Evolutionary conservation across 2,329 filamentous ascomycete genomes (phyloP).

Genomic region (Drechslerella stenobrocha): DNA sequence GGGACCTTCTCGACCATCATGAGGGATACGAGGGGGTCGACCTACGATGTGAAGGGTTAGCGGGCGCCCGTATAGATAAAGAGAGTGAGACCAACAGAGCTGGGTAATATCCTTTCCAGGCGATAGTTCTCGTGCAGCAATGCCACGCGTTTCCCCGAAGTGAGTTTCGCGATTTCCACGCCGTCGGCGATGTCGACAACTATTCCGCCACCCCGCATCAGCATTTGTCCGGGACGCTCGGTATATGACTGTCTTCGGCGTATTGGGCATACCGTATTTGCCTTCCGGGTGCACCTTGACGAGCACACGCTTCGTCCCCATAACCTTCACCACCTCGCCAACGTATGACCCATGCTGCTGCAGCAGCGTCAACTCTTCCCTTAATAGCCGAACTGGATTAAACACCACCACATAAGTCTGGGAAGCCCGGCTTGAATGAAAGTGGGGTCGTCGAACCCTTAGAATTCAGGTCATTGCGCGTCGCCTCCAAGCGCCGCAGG

Average conservation of each 20-base stretch:
- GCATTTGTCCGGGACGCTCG: neutral
- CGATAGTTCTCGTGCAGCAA: constrained; percentile 97
- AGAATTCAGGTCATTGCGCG: constrained; percentile 99
- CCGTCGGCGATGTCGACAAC: constrained; percentile 94
- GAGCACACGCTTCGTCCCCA: constrained; percentile 98
- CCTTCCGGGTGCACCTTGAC: constrained; percentile 99
- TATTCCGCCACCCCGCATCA: constrained; percentile 55
- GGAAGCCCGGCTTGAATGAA: constrained; percentile 13
- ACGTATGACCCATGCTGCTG: constrained; percentile 98
- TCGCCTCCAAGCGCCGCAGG: constrained; percentile 89
- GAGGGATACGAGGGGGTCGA: constrained; percentile 95
- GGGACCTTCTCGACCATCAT: constrained; percentile 99
- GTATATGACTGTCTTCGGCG: neutral
- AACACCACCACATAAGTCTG: constrained; percentile 48
- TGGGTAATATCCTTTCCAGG: constrained; percentile 96
- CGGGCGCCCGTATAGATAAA: neutral
- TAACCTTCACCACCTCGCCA: constrained; percentile 99
- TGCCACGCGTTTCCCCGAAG: constrained; percentile 94
- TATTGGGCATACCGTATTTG: constrained; percentile 80
- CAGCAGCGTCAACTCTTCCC: constrained; percentile 91
- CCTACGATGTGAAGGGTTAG: constrained; percentile 39
- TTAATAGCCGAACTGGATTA: constrained; percentile 73
- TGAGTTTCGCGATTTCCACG: constrained; percentile 94
- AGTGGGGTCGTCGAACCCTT: constrained; percentile 58
- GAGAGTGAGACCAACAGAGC: constrained; percentile 63